Conservation (phyloP, 2,329 filamentous ascomycete genomes). For the Trichoderma sp. region DNA sequence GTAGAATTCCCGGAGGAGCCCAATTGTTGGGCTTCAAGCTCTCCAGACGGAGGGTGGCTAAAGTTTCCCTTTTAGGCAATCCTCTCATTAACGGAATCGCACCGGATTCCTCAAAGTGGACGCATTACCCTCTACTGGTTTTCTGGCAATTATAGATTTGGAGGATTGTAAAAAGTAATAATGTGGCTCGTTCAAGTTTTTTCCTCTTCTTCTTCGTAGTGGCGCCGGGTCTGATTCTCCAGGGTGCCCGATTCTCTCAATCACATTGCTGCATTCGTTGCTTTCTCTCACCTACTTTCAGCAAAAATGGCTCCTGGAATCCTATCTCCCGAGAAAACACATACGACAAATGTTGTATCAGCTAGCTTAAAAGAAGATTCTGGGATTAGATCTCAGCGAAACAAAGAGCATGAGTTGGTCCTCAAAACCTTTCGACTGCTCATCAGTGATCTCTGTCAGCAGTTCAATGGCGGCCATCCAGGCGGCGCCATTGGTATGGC, state of each 20-base stretch:
- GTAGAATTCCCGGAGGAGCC: background rate
- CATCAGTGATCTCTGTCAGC: conserved; percentile 14
- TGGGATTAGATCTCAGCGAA: background rate
- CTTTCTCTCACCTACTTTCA: too few relatives aligned
- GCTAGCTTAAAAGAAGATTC: background rate
- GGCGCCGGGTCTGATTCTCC: background rate
- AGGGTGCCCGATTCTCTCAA: too few relatives aligned
- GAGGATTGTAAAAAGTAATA: background rate
- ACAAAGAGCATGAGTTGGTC: background rate
- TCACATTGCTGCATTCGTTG: too few relatives aligned
- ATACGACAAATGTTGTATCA: background rate
- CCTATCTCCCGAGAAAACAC: background rate
- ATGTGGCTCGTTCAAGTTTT: background rate
- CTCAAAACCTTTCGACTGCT: conserved; percentile 9
- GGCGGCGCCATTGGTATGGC: conserved; percentile 58
- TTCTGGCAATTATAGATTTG: background rate
- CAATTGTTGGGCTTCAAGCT: background rate
- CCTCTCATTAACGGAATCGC: background rate
- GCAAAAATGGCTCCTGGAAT: conserved; percentile 8
- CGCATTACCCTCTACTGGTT: background rate
- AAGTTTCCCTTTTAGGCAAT: conserved; percentile 3
- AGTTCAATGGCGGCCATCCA: conserved; percentile 31
- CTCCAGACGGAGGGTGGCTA: background rate
- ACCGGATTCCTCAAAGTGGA: background rate
- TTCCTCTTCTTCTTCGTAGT: too few relatives aligned